Percentiles rank a stretch among this genome's conserved stretches.
Evolutionary conservation across 306 rosid genomes (phyloP).

Genomic region (Casuarina equisetifolia): DNA sequence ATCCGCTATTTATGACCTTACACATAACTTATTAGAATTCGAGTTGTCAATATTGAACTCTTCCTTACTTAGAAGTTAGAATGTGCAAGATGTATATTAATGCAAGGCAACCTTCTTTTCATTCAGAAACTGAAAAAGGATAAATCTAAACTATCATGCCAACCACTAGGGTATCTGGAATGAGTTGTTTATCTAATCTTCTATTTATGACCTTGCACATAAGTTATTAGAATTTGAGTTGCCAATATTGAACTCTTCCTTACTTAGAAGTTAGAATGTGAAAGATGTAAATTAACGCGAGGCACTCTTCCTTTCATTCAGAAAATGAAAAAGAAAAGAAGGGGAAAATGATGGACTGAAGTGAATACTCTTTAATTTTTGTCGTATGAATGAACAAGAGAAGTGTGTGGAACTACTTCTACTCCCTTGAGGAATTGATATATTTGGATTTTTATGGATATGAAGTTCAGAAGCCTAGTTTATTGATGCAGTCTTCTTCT

Average conservation of each 20-base stretch:
- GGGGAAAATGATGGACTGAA: neutral
- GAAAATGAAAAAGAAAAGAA: neutral
- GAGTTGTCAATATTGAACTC: neutral
- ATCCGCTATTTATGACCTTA: neutral
- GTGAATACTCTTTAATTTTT: neutral
- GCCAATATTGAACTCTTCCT: neutral
- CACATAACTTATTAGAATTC: neutral
- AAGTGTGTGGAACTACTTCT: neutral
- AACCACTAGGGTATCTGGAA: neutral
- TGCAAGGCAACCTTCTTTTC: too few species aligned
- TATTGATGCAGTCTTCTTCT: slow-evolving; percentile 3
- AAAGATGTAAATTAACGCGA: neutral
- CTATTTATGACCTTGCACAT: neutral
- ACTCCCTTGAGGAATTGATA: neutral
- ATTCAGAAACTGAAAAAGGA: too few species aligned
- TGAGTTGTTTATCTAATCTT: neutral
- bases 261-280: neutral
- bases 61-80: too few species aligned
- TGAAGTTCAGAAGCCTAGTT: neutral
- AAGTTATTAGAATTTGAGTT: neutral
- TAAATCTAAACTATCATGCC: neutral
- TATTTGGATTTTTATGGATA: neutral
- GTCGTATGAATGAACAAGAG: neutral
- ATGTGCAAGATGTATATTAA: too few species aligned
- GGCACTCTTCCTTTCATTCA: neutral